Percentiles rank a stretch among this genome's conserved stretches.
Evolutionary conservation across 495 filamentous ascomycete genomes (phyloP).

Genomic region (Elasticomyces elasticus): DNA sequence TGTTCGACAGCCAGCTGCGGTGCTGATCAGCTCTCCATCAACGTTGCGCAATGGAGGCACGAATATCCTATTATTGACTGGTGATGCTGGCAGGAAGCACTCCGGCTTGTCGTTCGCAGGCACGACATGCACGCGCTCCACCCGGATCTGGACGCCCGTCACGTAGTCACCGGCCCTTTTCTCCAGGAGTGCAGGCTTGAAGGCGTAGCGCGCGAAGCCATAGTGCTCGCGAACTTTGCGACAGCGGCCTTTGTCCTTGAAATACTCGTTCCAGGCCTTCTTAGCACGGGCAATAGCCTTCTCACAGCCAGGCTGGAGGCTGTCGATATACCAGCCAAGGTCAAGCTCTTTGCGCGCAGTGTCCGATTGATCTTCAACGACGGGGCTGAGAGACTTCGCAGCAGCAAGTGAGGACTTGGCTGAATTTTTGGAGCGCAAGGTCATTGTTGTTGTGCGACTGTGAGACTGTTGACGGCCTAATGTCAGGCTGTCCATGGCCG

Average conservation of each 20-base stretch:
- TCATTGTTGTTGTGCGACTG: neutral
- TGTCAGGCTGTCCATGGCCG: neutral
- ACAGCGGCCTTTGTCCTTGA: constrained; percentile 1
- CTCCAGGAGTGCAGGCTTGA: neutral
- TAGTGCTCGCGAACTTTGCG: constrained; percentile 4
- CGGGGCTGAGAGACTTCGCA: neutral
- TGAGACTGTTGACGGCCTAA: neutral
- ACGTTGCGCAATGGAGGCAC: neutral
- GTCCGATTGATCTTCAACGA: neutral
- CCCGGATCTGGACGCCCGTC: neutral
- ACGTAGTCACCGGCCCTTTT: neutral
- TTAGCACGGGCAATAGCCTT: constrained; percentile 1
- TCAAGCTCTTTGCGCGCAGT: neutral
- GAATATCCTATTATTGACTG: neutral
- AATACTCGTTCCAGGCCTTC: constrained; percentile 1
- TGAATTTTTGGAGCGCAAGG: neutral
- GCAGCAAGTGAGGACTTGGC: neutral
- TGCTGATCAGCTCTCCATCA: neutral
- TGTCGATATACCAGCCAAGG: neutral
- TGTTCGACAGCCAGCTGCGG: neutral
- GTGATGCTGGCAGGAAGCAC: neutral
- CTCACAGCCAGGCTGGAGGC: neutral
- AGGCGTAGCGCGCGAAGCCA: constrained; percentile 5
- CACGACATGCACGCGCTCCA: constrained; percentile 9
- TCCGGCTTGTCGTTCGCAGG: neutral